Base-by-base conservation (phyloP, 345 rosid species). In the Acer saccharum region DNA sequence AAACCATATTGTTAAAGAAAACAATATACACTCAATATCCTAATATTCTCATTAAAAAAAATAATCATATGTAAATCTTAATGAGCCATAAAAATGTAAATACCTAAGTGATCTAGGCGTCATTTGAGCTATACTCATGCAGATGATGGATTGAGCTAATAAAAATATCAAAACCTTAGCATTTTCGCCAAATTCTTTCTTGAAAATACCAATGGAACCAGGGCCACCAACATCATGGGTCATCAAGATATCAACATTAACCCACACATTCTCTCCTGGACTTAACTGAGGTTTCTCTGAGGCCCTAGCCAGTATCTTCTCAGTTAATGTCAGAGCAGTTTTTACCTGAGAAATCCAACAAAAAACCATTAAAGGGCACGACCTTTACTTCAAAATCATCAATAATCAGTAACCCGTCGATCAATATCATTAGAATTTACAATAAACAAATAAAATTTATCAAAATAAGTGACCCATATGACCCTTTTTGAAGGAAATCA, bases 181-280 rank as follows among this genome's bases (percentile, higher is more conserved):
- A 82, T 90, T 81, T 73, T 89, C 68, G 69, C 98, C 99, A 76
- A 95, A 95, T 83, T 95, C 99, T 77, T 81, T 88, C 89, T 92
- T 94, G 85, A 95, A 95, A 77, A 93, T 93, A 60, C 93, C 99
- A 64, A 95, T 79, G 68, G 98, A 91, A 83, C 98, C 97, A 23
- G 98, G 97, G 55, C 99, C 98, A 73, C 97, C 92, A 54, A 95
- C 97, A 87, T 96, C 99, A 78, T 96, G 98, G 66, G 98, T 96
- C 99, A 94, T 96, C 86, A 94, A 83, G 50, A 89, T 76, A 87
- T 96, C 97, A 73, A 96, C 91, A 50, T 92, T 87, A 68, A 92
- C 98, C 99, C 98, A 96, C 57, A 90, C 91, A 79, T 96, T 96
- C 73, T 96, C 99, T 58, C 99, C 99, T 17, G 99, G 98, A 43